Evolutionary conservation across 2,329 filamentous ascomycete species (phyloP), one percentile per base, ranked within the genome.

Genomic region (Botrytis medusae): DNA sequence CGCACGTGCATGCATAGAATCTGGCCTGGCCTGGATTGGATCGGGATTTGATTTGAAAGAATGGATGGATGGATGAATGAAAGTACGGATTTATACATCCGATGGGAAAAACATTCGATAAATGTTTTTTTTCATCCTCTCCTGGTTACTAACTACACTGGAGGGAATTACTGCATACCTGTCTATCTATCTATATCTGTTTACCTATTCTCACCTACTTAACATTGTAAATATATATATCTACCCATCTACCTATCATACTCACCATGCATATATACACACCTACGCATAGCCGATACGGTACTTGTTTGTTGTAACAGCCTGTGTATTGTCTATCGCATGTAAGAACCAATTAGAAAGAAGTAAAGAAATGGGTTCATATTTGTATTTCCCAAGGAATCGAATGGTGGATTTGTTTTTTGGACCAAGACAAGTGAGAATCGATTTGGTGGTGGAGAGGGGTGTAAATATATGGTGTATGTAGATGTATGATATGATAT

Each of bases 1-100:
- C 51, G 51, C 51, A 57, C 34, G 25, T 48, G 63, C 63, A 37
- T 65, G 64, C 34, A 54, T 68, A 42, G 64, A 54, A 68, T 42
- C 16, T 29, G 51, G 51, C n/a, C 8, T 64, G 62, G 62, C 29
- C 44, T 54, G 34, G 32, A 37, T 37, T n/a, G 46, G 22, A 51
- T 54, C 48, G n/a, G 44, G 22, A 37, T 67, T 67, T 51, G 16
- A 37, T n/a, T 29, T 57, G 29, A 37, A 60, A 37, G 37, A 20
- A 37, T 37, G 59, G 12, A 40, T 8, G n/a, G n/a, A 64, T 64
- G 44, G 22, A 51, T 48, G 4, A 16, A 65, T 51, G 64, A 25
- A 42, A 14, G 25, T 22, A 54, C 46, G 46, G 46, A 40, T 40
- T 10, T 14, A 40, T 40, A 6, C n/a, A 64, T 29, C 42, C n/a